Percentiles rank a stretch among this genome's conserved stretches.
phyloP scores from a whole-genome alignment of 495 filamentous ascomycete species.

The Terfezia boudieri region DNA sequence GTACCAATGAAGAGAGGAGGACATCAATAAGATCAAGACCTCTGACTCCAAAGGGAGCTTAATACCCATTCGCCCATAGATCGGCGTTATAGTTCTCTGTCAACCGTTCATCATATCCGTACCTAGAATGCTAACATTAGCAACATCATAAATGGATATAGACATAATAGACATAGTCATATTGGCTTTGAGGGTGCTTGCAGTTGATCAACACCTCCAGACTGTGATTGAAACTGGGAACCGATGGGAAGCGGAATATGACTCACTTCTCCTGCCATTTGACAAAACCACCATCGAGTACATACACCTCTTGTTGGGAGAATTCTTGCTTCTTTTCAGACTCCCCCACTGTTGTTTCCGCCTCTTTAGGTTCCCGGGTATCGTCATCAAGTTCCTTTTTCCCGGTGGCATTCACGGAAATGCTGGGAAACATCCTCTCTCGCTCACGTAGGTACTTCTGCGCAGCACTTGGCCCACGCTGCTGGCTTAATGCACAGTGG shows the following conservation, averaged over 20 bases:
- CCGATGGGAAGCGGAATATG: background rate
- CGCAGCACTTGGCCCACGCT: slow-evolving; percentile 54
- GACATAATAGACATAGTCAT: too few species aligned
- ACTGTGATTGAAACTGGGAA: background rate
- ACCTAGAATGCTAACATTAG: slow-evolving; percentile 18
- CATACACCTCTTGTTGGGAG: slow-evolving; percentile 45
- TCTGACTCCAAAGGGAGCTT: background rate
- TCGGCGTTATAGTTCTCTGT: slow-evolving; percentile 74
- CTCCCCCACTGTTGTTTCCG: background rate
- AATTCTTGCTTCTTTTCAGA: slow-evolving; percentile 18
- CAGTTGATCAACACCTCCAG: too few species aligned
- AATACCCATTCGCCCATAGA: slow-evolving; percentile 53
- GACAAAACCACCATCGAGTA: slow-evolving; percentile 71
- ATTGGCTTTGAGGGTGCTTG: too few species aligned
- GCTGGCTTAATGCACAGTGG: slow-evolving; percentile 86
- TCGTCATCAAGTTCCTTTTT: slow-evolving; percentile 3
- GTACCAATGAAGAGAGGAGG: too few species aligned
- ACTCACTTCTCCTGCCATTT: slow-evolving; percentile 72
- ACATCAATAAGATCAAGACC: too few species aligned
- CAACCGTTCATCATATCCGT: slow-evolving; percentile 50
- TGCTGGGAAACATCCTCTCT: slow-evolving; percentile 23
- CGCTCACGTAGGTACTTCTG: slow-evolving; percentile 44
- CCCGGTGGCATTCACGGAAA: slow-evolving; percentile 4
- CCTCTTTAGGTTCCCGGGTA: slow-evolving; percentile 4
- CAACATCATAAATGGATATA: background rate